Conservation (phyloP, 2,329 filamentous ascomycete genomes). For the Alternaria sp. region DNA sequence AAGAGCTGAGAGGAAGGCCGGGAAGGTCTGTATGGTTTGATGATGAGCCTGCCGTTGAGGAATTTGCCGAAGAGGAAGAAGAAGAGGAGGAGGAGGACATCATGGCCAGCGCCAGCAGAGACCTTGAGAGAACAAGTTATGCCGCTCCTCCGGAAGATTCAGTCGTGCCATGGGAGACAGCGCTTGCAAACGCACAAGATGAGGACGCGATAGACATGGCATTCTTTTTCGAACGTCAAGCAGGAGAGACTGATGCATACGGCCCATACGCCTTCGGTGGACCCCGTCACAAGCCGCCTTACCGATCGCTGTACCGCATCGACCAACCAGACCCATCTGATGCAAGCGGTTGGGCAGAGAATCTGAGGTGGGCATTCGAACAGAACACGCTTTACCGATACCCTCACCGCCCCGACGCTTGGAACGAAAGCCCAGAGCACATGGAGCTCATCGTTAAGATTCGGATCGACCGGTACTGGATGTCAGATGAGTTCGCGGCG, state of each 20-base stretch:
- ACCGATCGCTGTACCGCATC: slow-evolving; percentile 23
- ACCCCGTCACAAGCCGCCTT: slow-evolving; percentile 23
- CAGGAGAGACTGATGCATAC: slow-evolving; percentile 10
- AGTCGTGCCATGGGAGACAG: not conserved
- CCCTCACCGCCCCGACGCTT: slow-evolving; percentile 13
- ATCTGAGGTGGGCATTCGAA: slow-evolving; percentile 29
- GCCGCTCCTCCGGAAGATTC: not conserved
- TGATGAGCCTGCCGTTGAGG: not conserved
- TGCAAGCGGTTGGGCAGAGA: slow-evolving; percentile 32
- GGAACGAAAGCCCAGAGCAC: slow-evolving; percentile 35
- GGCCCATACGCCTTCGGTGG: slow-evolving; percentile 27
- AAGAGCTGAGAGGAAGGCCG: not conserved
- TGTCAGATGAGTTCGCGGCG: slow-evolving; percentile 25
- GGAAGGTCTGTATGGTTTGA: not conserved
- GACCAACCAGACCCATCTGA: slow-evolving; percentile 17
- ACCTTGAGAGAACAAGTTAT: slow-evolving; percentile 5
- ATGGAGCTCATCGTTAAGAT: slow-evolving; percentile 26
- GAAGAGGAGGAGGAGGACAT: not conserved
- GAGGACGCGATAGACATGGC: not conserved
- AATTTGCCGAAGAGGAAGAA: not conserved
- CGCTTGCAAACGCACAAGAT: not conserved
- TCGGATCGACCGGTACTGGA: slow-evolving; percentile 25
- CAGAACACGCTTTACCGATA: slow-evolving; percentile 18
- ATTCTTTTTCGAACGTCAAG: slow-evolving; percentile 5
- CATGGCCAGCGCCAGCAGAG: not conserved